A percentile compares a stretch with the other conserved stretches of the same genome.
phyloP scores from a whole-genome alignment of 495 filamentous ascomycete genomes.

The Hypoxylon cercidicola region DNA sequence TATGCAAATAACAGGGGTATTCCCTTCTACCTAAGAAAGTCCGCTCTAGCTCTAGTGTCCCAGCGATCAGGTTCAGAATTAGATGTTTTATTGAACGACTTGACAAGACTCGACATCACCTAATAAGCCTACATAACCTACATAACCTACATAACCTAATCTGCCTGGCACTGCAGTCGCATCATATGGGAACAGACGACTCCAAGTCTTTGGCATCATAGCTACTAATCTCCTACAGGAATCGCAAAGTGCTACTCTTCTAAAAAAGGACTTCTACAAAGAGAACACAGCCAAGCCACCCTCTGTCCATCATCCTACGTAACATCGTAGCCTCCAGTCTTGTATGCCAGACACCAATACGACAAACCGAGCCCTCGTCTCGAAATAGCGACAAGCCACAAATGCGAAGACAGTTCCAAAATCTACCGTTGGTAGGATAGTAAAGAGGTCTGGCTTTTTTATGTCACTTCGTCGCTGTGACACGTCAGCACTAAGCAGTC shows the following conservation, averaged over 20 bases:
- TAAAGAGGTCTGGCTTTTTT: conserved; percentile 9
- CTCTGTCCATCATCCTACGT: not conserved
- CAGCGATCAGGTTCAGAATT: conserved; percentile 1
- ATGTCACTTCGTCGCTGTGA: conserved; percentile 29
- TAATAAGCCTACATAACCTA: too few species aligned
- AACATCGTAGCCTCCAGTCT: not conserved
- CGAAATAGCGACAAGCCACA: not conserved
- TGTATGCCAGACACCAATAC: not conserved
- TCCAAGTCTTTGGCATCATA: too few species aligned
- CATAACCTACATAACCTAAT: too few species aligned
- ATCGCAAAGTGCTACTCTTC: too few species aligned
- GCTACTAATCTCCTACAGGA: too few species aligned
- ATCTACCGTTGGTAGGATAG: conserved; percentile 11
- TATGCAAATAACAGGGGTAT: not conserved
- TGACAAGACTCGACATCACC: not conserved
- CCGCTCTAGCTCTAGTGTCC: not conserved
- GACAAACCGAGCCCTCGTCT: not conserved
- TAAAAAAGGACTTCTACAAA: too few species aligned
- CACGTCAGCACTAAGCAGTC: conserved; percentile 33
- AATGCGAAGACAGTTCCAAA: conserved; percentile 11
- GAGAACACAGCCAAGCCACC: too few species aligned
- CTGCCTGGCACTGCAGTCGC: too few species aligned
- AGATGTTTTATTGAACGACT: not conserved
- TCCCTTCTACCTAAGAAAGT: not conserved
- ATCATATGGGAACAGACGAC: too few species aligned